Evolutionary conservation across 2,329 filamentous ascomycete species (phyloP), one percentile per base, ranked within the genome.

Genomic region (Aspergillus latus): DNA sequence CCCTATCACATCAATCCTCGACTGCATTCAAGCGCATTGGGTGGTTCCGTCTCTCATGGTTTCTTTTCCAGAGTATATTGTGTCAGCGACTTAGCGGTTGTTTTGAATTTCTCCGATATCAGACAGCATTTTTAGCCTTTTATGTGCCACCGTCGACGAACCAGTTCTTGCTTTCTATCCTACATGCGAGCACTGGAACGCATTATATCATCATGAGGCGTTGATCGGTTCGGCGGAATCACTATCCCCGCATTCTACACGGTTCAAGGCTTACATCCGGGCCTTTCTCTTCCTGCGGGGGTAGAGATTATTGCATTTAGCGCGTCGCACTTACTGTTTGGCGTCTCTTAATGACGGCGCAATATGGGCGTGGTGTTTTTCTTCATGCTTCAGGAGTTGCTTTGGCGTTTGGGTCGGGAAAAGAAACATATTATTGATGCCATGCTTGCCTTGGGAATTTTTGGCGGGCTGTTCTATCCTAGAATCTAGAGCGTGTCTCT

Each of bases 21-120:
- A 36, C 60, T 61, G 56, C 61, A 62, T 59, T 56, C 43, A 55
- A 55, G 59, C 52, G 59, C 54, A 49, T 57, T 62, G 56, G 61
- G 55, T 50, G 40, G 45, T 15, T 45, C 15, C 32, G 29, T 52
- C 55, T 54, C 42, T 44, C 54, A 36, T 52, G 46, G 26, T 49
- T 47, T 42, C 48, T 45, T 55, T 59, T 58, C 32, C 44, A 49
- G 45, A 53, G 49, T 45, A 52, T 49, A 49, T 43, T 49, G 46
- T 37, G 49, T 56, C 56, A 54, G 52, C 58, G 56, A 59, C 53
- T 59, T 50, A 57, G 56, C 59, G 56, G 51, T 49, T 52, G 11
- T 52, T 53, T 49, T 47, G 9, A 43, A 44, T 45, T 49, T 57
- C 32, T 44, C 39, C 55, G 30, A 53, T 49, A 52, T 57, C 40